Percentiles rank a stretch among this genome's conserved stretches.
These are phyloP conservation scores for Aspergillus steynii DNA, from an alignment of 495 filamentous ascomycete species.

Conservation along the genomic window DNA sequence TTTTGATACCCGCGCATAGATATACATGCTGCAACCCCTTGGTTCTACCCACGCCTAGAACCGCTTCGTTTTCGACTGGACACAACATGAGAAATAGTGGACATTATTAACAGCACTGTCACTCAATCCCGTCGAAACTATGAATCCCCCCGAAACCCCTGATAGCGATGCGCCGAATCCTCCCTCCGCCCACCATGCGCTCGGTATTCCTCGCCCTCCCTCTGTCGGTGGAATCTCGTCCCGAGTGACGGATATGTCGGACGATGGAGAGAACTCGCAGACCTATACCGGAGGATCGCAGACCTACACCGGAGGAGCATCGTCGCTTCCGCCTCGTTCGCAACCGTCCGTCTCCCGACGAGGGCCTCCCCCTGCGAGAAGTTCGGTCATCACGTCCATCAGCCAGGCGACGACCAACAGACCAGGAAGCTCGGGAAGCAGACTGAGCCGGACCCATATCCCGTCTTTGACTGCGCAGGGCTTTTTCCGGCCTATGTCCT, in stretches of 20 bases:
- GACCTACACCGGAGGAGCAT: constrained; percentile 39
- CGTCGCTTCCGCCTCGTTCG: constrained; percentile 44
- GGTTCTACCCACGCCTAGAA: not conserved
- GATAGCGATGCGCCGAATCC: constrained; percentile 28
- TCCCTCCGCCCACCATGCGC: constrained; percentile 30
- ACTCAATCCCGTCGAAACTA: not conserved
- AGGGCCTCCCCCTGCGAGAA: constrained; percentile 44
- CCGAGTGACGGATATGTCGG: constrained; percentile 74
- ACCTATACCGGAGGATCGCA: constrained; percentile 38
- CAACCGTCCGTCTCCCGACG: constrained; percentile 50
- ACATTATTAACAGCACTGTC: constrained; percentile 11
- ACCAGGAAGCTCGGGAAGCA: constrained; percentile 65
- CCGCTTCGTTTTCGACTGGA: constrained; percentile 1
- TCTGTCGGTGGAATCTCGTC: constrained; percentile 71
- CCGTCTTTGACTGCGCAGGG: constrained; percentile 84
- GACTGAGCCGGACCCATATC: constrained; percentile 84
- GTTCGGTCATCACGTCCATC: constrained; percentile 34
- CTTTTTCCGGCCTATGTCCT: constrained; percentile 97
- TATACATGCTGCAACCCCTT: not conserved
- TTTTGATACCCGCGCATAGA: constrained; percentile 4
- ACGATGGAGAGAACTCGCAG: constrained; percentile 49
- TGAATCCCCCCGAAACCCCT: constrained; percentile 10
- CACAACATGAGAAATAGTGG: constrained; percentile 26
- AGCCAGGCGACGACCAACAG: constrained; percentile 46
- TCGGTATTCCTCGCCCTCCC: constrained; percentile 47